Evolutionary conservation across 768 basidiomycete species (phyloP).

Genomic region (Phylloporus sp.): DNA sequence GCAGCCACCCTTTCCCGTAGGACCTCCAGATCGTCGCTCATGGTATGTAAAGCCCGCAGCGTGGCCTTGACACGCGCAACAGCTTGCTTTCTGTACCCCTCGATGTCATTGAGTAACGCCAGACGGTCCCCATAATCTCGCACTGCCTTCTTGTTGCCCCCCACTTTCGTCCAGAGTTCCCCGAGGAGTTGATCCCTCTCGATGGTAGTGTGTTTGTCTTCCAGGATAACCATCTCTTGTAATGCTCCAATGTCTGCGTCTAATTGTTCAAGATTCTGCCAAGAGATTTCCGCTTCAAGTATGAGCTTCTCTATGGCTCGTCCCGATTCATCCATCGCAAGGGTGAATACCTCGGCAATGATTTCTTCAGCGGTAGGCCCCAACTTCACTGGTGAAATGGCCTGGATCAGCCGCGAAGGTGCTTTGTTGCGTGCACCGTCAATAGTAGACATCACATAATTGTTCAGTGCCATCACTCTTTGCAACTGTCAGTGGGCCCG

Average conservation of each 20-base stretch:
- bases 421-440: slow-evolving; percentile 31
- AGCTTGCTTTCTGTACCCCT: slow-evolving; percentile 57
- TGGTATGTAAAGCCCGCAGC: slow-evolving; percentile 53
- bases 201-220: slow-evolving; percentile 43
- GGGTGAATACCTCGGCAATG: slow-evolving; percentile 50
- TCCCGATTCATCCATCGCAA: slow-evolving; percentile 61
- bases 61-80: slow-evolving; percentile 63
- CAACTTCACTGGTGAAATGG: slow-evolving; percentile 39
- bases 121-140: slow-evolving; percentile 51
- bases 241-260: slow-evolving; percentile 57
- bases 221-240: slow-evolving; percentile 57
- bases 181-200: slow-evolving; percentile 56
- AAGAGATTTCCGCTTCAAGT: slow-evolving; percentile 61
- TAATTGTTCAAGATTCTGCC: slow-evolving; percentile 53
- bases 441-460: slow-evolving; percentile 62
- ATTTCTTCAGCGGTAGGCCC: slow-evolving; percentile 39
- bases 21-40: slow-evolving; percentile 76
- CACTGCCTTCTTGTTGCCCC: slow-evolving; percentile 52
- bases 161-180: slow-evolving; percentile 66
- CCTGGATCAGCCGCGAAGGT: slow-evolving; percentile 29
- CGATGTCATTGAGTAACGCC: slow-evolving; percentile 50
- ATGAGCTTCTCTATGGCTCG: slow-evolving; percentile 51
- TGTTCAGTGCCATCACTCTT: slow-evolving; percentile 73
- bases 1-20: slow-evolving; percentile 67
- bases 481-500: slow-evolving; percentile 3